Conservation (phyloP, 2,329 filamentous ascomycete genomes). For the Ophiostoma piceae region DNA sequence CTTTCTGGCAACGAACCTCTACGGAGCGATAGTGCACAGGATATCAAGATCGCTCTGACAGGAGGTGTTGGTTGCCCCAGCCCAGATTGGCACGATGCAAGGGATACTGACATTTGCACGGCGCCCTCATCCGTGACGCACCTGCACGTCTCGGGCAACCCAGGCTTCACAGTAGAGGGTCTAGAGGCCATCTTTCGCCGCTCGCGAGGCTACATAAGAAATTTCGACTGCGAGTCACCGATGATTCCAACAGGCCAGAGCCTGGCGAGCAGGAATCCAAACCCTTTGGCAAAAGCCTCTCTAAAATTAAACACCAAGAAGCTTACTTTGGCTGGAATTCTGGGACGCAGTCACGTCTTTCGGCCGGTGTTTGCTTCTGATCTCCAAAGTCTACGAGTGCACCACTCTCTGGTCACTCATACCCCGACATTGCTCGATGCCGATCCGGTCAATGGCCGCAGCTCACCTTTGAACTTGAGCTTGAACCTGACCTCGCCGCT, state of each 20-base stretch:
- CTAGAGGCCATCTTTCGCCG: constrained; percentile 41
- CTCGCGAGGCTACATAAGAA: constrained; percentile 45
- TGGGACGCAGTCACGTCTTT: constrained; percentile 45
- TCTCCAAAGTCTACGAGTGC: constrained; percentile 48
- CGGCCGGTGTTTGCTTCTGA: constrained; percentile 51
- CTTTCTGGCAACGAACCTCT: constrained; percentile 35
- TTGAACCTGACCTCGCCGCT: constrained; percentile 26
- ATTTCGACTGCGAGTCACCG: constrained; percentile 48
- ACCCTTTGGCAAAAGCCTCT: neutral
- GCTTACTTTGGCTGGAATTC: constrained; percentile 35
- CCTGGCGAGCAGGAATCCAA: neutral
- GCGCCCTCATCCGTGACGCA: constrained; percentile 45
- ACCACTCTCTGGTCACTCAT: constrained; percentile 57
- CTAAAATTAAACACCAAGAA: neutral
- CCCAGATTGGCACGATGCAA: constrained; percentile 26
- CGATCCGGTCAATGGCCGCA: constrained; percentile 31
- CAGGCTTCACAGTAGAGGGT: constrained; percentile 40
- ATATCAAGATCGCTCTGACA: constrained; percentile 33
- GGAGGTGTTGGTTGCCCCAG: constrained; percentile 25
- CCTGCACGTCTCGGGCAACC: constrained; percentile 48
- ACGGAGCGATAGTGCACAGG: constrained; percentile 34
- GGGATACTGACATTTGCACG: constrained; percentile 30
- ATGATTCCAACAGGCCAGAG: constrained; percentile 16
- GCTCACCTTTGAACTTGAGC: neutral
- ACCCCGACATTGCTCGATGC: constrained; percentile 42